These are phyloP conservation scores for Neophaeococcomyces aloes DNA, from an alignment of 2,329 filamentous ascomycete species.

Conservation along the genomic window DNA sequence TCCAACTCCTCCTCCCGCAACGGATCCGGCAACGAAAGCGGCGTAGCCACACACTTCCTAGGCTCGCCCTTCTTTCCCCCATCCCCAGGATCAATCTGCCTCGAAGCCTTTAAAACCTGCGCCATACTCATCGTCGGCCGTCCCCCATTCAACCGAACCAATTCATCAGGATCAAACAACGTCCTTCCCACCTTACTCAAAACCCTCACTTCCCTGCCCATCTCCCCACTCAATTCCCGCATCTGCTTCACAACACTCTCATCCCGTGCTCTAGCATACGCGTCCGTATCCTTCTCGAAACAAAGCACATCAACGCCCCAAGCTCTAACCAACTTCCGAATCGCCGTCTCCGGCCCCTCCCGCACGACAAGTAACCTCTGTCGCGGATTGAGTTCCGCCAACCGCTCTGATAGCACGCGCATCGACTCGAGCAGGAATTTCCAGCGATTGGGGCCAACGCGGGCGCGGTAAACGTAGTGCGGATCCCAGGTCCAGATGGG, in stretches of 20 bases:
- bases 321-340: constrained; percentile 61
- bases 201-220: constrained; percentile 43
- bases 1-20: constrained; percentile 43
- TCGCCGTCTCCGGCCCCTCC: constrained; percentile 59
- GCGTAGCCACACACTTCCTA: constrained; percentile 45
- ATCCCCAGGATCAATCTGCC: constrained; percentile 27
- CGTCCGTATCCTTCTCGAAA: constrained; percentile 69
- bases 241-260: constrained; percentile 49
- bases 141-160: constrained; percentile 54
- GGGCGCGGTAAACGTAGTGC: constrained; percentile 63
- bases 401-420: constrained; percentile 55
- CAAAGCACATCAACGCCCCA: constrained; percentile 68
- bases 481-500: constrained; percentile 74
- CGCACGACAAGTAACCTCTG: constrained; percentile 63
- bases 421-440: constrained; percentile 65
- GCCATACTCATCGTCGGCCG: constrained; percentile 66
- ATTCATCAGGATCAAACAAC: constrained; percentile 60
- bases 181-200: constrained; percentile 56
- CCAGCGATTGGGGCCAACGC: constrained; percentile 63
- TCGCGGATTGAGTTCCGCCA: constrained; percentile 58
- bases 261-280: constrained; percentile 58
- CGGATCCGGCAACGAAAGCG: constrained; percentile 52
- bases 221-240: constrained; percentile 42
- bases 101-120: constrained; percentile 54
- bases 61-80: constrained; percentile 37